phyloP scores from a whole-genome alignment of 2,329 filamentous ascomycete species.

The Pyrenochaeta sp. region DNA sequence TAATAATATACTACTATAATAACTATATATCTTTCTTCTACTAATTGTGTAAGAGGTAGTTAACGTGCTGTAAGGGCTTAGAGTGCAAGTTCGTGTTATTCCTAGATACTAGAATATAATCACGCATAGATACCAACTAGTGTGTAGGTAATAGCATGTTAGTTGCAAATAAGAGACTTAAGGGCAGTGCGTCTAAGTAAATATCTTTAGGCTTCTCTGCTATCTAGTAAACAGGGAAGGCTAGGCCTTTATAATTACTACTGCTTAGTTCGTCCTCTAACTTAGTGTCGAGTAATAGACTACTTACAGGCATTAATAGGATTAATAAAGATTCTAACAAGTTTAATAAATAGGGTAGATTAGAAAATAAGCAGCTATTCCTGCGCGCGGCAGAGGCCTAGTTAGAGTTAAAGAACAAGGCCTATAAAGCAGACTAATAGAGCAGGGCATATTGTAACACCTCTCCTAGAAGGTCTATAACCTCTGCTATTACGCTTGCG shows the following conservation, averaged over 20 bases:
- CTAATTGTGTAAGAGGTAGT: conserved; percentile 94
- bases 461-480: no score
- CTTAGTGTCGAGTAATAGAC: conserved; percentile 67
- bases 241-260: conserved; percentile 53
- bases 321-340: conserved; percentile 60
- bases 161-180: conserved; percentile 53
- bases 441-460: no score
- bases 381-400: no score
- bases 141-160: no score
- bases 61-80: conserved; percentile 86
- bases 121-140: conserved; percentile 63
- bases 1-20: conserved; percentile 92
- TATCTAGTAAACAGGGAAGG: conserved; percentile 54
- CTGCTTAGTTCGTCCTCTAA: conserved; percentile 55
- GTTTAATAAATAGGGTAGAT: conserved; percentile 46
- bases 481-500: no score
- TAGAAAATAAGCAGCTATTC: conserved; percentile 43
- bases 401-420: no score
- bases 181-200: conserved; percentile 60
- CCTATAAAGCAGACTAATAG: no score
- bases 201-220: conserved; percentile 40
- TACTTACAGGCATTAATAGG: conserved; percentile 70
- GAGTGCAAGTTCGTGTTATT: conserved; percentile 80
- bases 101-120: conserved; percentile 65
- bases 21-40: conserved; percentile 96